Base-by-base conservation (phyloP, 2,329 filamentous ascomycete genomes). In the Aspergillus sojae region DNA sequence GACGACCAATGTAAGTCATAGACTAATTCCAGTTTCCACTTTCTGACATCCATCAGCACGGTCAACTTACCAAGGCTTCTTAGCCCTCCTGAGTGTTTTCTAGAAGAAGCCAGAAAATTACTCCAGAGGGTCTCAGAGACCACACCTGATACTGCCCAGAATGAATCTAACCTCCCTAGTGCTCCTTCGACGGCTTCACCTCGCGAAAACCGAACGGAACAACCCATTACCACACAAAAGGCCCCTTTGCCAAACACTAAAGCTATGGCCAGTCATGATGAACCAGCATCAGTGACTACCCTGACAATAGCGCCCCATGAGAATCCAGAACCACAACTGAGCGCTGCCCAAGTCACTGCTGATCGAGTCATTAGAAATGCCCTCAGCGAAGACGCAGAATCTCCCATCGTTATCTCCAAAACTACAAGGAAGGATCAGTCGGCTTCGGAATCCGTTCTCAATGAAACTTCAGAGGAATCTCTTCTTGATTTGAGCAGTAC, bases 401-500 rank as follows among this genome's bases (percentile, higher is more conserved):
- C 28, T 21, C 34, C 48, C 12, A 10, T 14, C 16, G 12, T 28
- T 16, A 48, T 6, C 12, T 28, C 23, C 23, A n/a, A 21, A 19
- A 12, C 16, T 52, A 16, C 28, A n/a, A 52, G 4, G 2, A n/a
- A 32, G 16, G 28, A 34, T 19, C 48, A 32, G 19, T 21, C 28
- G 10, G 28, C 10, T 12, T 32, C 28, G 9, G 16, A 52, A 32
- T 11, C 26, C 9, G 28, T 5, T 12, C 28, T 5, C 28, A 32
- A 30, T n/a, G 21, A n/a, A n/a, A 32, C 9, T 6, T 11, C 26
- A 11, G 32, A 56, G 28, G 43, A 28, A n/a, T 23, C 68, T n/a
- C 68, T 74, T 28, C 58, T 75, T 28, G 69, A 70, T 60, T 57
- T 74, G 19, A 62, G 58, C 21, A 45, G 36, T 34, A 59, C 69